These are phyloP conservation scores for Trifolium pratense DNA, from an alignment of 306 rosid species.

Conservation along the genomic window DNA sequence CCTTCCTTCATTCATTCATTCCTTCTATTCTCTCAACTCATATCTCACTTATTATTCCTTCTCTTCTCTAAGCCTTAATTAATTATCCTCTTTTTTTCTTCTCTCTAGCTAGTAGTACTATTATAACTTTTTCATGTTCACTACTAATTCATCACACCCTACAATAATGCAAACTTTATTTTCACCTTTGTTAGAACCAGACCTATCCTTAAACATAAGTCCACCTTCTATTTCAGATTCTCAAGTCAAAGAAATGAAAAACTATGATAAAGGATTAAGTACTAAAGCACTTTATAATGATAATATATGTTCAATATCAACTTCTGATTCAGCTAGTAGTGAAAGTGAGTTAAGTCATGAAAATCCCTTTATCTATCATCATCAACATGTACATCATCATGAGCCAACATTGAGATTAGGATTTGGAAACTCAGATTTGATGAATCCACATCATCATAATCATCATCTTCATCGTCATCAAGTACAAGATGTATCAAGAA, in stretches of 20 bases:
- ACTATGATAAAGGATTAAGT: slow-evolving; percentile 34
- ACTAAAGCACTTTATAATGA: not conserved
- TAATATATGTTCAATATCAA: slow-evolving; percentile 53
- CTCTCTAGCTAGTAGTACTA: no score
- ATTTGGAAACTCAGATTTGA: slow-evolving; percentile 48
- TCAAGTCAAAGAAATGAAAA: slow-evolving; percentile 42
- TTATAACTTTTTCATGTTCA: slow-evolving; percentile 40
- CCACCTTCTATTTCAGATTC: slow-evolving; percentile 56
- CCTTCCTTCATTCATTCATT: slow-evolving; percentile 31
- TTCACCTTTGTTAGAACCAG: slow-evolving; percentile 67
- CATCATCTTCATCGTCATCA: slow-evolving; percentile 37
- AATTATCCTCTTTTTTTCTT: no score
- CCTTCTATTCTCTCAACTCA: not conserved
- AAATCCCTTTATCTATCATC: slow-evolving; percentile 31
- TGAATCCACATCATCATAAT: slow-evolving; percentile 36
- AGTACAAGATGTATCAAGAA: slow-evolving; percentile 44
- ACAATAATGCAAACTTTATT: slow-evolving; percentile 46
- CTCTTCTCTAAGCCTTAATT: not conserved
- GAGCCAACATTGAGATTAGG: slow-evolving; percentile 72
- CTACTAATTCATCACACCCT: slow-evolving; percentile 39
- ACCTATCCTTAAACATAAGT: slow-evolving; percentile 85
- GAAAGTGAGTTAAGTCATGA: slow-evolving; percentile 84
- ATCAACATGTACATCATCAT: not conserved
- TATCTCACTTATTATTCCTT: no score
- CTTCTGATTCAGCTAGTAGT: slow-evolving; percentile 75